phyloP scores from a whole-genome alignment of 2,329 filamentous ascomycete genomes.

The Peltaster fructicola region DNA sequence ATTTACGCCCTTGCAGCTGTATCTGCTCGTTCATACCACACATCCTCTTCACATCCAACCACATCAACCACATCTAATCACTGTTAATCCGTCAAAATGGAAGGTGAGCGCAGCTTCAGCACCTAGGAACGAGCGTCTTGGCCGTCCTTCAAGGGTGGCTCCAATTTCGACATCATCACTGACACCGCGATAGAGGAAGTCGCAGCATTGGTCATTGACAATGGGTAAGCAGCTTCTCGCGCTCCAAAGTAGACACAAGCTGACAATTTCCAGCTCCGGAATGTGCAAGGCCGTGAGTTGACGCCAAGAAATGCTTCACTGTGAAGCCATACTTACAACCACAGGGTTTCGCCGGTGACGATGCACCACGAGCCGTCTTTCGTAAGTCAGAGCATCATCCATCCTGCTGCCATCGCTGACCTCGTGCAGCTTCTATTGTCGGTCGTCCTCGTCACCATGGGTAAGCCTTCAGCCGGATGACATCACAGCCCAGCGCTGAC shows the following conservation, averaged over 20 bases:
- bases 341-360: conserved; percentile 99
- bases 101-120: too few relatives aligned
- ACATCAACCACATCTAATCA: too few relatives aligned
- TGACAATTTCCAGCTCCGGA: conserved; percentile 56
- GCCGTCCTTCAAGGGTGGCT: too few relatives aligned
- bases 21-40: too few relatives aligned
- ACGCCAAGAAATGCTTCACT: too few relatives aligned
- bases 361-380: conserved; percentile 99
- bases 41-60: too few relatives aligned
- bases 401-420: conserved; percentile 5
- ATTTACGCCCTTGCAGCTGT: too few relatives aligned
- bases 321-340: too few relatives aligned
- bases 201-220: conserved; percentile 99
- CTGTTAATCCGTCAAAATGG: conserved; percentile 17
- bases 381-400: conserved; percentile 52
- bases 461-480: conserved; percentile 43
- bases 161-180: conserved; percentile 13
- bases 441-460: conserved; percentile 99
- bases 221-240: conserved; percentile 66
- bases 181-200: conserved; percentile 99
- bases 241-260: conserved; percentile 4
- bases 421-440: conserved; percentile 77
- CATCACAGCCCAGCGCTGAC: too few relatives aligned
- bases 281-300: conserved; percentile 99
- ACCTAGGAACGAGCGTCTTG: too few relatives aligned